Evolutionary conservation across 768 basidiomycete genomes (phyloP), one percentile per base, ranked within the genome.

Genomic region (Clathrus columnatus): DNA sequence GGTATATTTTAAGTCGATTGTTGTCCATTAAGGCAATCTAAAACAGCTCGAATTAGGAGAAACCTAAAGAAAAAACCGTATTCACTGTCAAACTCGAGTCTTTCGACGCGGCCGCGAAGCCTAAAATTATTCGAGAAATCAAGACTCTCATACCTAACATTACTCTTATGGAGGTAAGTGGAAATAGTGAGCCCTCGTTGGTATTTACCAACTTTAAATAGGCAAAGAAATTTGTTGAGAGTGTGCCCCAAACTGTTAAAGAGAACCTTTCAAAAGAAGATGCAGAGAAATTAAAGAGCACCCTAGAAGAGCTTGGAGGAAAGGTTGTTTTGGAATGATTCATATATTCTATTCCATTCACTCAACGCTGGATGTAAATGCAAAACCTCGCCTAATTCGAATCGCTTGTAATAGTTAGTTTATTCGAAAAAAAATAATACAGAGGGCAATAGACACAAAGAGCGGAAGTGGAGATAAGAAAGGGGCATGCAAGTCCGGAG

Each of bases 191-290:
- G 30, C 46, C 41, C 50, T 30, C 24, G 51, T 57, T 30, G 10
- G 18, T 45, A 24, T 27, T 47, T 4, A 30, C 20, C 29, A 51
- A 3, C 23, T 17, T 2, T 32, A 51, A 28, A 24, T 65, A 99
- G 96, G 96, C 96, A 23, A 99, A 99, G 81, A 99, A 96, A 72
- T 95, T 98, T 64, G 96, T 98, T 45, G 96, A 99, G 72, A 91
- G 91, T 17, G 70, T 90, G 61, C 96, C 96, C 21, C 86, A 97
- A 72, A 72, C 85, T 4, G 74, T 99, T 64, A 99, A 97, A 73
- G 96, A 98, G 73, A 90, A 90, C 68, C 66, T 96, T 57, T 77
- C 90, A 21, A 99, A 99, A 71, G 96, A 99, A 63, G 96, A 99
- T 36, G 94, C 95, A 2, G 96, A 98, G 70, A 97, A 97, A 73